phyloP scores from a whole-genome alignment of 441 rosid species.

The Geranium incanum region DNA sequence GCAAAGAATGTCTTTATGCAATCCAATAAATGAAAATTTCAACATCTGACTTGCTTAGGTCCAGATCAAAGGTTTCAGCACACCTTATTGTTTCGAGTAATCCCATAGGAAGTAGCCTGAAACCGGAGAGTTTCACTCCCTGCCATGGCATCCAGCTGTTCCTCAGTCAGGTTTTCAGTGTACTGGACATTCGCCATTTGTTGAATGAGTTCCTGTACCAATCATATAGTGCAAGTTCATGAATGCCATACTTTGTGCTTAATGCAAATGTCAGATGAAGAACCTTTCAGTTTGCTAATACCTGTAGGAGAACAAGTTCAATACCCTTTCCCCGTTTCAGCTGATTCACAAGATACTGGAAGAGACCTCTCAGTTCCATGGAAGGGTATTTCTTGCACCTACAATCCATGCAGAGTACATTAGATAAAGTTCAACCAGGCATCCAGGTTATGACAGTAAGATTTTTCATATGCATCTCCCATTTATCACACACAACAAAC shows the following conservation, averaged over 20 bases:
- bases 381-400: constrained; percentile 99
- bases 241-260: constrained; percentile 14
- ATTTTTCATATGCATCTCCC: constrained; percentile 9
- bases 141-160: constrained; percentile 99
- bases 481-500: constrained; percentile 1
- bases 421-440: constrained; percentile 9
- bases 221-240: constrained; percentile 28
- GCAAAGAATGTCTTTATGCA: constrained; percentile 1
- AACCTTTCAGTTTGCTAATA: constrained; percentile 26
- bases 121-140: constrained; percentile 98
- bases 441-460: neutral
- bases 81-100: constrained; percentile 94
- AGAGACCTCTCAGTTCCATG: constrained; percentile 97
- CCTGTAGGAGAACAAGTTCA: constrained; percentile 98
- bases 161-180: constrained; percentile 97
- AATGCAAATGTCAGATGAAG: constrained; percentile 16
- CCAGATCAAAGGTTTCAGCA: constrained; percentile 5
- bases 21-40: constrained; percentile 6
- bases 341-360: constrained; percentile 98
- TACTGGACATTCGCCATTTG: constrained; percentile 99
- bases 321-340: constrained; percentile 93
- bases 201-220: constrained; percentile 82
- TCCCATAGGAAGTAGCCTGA: constrained; percentile 96
- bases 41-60: neutral
- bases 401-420: constrained; percentile 17